Conservation (phyloP, 805 yeast species). For the Lipomyces mesembrius region DNA sequence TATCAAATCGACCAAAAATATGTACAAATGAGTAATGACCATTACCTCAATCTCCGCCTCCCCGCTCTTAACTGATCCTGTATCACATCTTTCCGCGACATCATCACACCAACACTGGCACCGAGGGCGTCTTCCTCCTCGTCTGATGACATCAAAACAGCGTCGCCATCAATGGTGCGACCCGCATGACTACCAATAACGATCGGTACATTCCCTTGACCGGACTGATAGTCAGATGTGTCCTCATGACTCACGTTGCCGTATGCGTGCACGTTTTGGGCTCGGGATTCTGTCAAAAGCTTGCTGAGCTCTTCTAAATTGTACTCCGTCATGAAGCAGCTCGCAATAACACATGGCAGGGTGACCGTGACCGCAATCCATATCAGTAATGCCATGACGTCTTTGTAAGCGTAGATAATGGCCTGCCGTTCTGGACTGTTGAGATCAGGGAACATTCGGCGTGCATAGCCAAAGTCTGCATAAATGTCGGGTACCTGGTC, state of each 20-base stretch:
- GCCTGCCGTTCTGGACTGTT: conserved; percentile 26
- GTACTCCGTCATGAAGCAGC: conserved; percentile 29
- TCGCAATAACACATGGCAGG: conserved; percentile 25
- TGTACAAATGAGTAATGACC: background rate
- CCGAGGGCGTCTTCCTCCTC: conserved; percentile 25
- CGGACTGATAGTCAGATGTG: conserved; percentile 8
- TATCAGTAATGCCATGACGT: conserved; percentile 31
- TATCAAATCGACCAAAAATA: too few relatives aligned
- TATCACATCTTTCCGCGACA: conserved; percentile 10
- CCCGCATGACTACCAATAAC: conserved; percentile 23
- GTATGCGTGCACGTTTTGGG: background rate
- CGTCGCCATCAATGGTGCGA: conserved; percentile 31
- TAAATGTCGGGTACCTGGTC: conserved; percentile 38
- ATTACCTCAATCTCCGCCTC: background rate
- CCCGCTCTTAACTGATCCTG: background rate
- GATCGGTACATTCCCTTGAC: conserved; percentile 9
- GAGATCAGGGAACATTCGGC: conserved; percentile 28
- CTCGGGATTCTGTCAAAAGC: conserved; percentile 1
- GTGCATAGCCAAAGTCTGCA: conserved; percentile 33
- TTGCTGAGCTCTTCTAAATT: conserved; percentile 28
- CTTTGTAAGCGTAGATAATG: conserved; percentile 27
- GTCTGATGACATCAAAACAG: conserved; percentile 18
- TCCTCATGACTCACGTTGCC: background rate
- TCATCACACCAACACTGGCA: conserved; percentile 27
- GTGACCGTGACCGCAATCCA: conserved; percentile 31